A percentile compares a stretch with the other conserved stretches of the same genome.
phyloP scores from a whole-genome alignment of 495 filamentous ascomycete species.

The Amniculicola lignicola region DNA sequence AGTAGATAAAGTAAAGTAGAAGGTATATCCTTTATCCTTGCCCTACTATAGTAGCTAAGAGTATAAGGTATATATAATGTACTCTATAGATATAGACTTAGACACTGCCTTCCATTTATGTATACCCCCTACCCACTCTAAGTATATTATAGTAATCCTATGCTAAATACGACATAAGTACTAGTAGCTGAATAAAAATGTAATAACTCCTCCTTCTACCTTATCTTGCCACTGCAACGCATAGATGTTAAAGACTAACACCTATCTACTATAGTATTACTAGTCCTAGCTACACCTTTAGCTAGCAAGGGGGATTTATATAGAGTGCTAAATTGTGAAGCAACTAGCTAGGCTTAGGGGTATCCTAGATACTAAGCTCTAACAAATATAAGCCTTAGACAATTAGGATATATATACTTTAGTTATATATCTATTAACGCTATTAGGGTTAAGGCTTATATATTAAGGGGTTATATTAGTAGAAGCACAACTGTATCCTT shows the following conservation, averaged over 20 bases:
- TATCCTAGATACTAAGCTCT: constrained; percentile 1
- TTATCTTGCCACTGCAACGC: constrained; percentile 1
- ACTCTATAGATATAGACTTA: constrained; percentile 3
- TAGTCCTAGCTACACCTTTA: constrained; percentile 3
- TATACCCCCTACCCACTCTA: no score
- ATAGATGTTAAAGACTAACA: constrained; percentile 2
- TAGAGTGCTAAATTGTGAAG: no score
- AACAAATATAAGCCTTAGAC: constrained; percentile 1
- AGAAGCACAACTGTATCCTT: neutral
- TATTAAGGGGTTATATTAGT: no score
- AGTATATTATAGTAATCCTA: no score
- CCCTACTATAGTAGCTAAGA: no score
- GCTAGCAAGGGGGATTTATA: no score
- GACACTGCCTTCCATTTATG: no score
- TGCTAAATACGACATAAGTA: no score
- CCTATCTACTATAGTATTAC: neutral
- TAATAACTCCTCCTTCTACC: constrained; percentile 1
- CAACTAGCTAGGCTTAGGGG: constrained; percentile 8
- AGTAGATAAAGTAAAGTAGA: neutral
- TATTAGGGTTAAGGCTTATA: neutral
- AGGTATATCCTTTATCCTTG: no score
- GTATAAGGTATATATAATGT: no score
- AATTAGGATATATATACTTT: neutral
- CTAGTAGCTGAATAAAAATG: constrained; percentile 5
- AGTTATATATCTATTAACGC: constrained; percentile 1